Base-by-base conservation (phyloP, 208 protist species). In the Pavlovales sp. region DNA sequence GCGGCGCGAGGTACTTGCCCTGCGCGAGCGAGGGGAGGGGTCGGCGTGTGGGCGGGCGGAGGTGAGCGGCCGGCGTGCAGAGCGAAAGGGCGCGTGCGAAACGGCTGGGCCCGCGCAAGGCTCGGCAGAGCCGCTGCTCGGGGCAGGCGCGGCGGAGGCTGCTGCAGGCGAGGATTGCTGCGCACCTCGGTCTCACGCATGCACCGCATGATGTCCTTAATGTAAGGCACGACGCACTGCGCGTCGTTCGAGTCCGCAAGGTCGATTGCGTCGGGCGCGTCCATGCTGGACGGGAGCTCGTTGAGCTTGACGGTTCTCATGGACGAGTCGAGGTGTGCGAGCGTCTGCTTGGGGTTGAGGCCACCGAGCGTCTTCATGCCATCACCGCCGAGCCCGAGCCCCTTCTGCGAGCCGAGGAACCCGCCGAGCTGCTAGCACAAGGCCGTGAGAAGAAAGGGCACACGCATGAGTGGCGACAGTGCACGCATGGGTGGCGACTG, bases 131-230 rank as follows among this genome's bases (percentile, higher is more conserved):
- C n/a, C n/a, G n/a, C n/a, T n/a, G n/a, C n/a, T n/a, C n/a, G n/a
- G n/a, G n/a, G n/a, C n/a, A n/a, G n/a, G n/a, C 30, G 14, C 38
- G 8, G 8, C 26, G 30, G 14, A 34, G 11, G 79, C 8, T 20
- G 38, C 39, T 67, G 34, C 5, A 39, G 7, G 32, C 7, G 11
- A 38, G 40, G 10, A 36, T 14, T n/a, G 42, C 41, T n/a, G 14
- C 79, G 7, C 75, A 92, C 91, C 90, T 95, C 93, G n/a, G 90
- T 90, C n/a, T 89, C 36, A 28, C 90, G 82, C 18, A 94, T 90
- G 81, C 93, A 90, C 0, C 75, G 79, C 77, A 93, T 92, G 82
- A 95, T 95, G 28, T 95, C 90, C 36, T 92, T 83, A 0, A 95
- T 90, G 66, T 95, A 95, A 82, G 83, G 83, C 20, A 87, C n/a